Percentiles rank a stretch among this genome's conserved stretches.
Evolutionary conservation across 2,329 filamentous ascomycete species (phyloP).

Genomic region (Fusarium penzigii): DNA sequence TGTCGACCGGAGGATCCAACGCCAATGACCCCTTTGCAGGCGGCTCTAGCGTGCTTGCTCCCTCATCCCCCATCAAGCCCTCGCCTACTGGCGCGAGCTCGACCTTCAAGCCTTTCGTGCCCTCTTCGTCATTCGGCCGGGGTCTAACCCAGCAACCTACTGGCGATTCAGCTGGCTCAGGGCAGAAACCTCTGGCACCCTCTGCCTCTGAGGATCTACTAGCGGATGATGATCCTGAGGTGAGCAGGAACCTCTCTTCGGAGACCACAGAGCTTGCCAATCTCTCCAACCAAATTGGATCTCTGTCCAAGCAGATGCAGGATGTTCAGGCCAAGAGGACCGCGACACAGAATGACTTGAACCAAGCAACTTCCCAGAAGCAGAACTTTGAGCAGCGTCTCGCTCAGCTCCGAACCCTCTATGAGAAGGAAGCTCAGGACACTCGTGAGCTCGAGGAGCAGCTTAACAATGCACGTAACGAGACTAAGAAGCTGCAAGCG

Average conservation of each 20-base stretch:
- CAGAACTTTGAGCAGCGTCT: conserved; percentile 89
- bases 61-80: conserved; percentile 57
- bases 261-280: conserved; percentile 94
- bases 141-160: conserved; percentile 76
- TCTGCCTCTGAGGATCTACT: conserved; percentile 78
- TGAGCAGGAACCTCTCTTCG: conserved; percentile 82
- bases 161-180: conserved; percentile 53
- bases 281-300: conserved; percentile 91
- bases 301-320: conserved; percentile 89
- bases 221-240: conserved; percentile 85
- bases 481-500: conserved; percentile 80
- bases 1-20: conserved; percentile 74
- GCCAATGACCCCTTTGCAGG: conserved; percentile 64
- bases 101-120: conserved; percentile 86
- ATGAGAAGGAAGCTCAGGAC: conserved; percentile 90
- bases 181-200: conserved; percentile 37
- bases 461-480: conserved; percentile 71
- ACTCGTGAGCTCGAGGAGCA: conserved; percentile 85
- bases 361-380: conserved; percentile 81
- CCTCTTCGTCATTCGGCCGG: conserved; percentile 89
- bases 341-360: conserved; percentile 78
- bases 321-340: conserved; percentile 82
- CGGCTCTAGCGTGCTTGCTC: conserved; percentile 45
- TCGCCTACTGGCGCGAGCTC: conserved; percentile 45
- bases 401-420: conserved; percentile 80